Percentiles rank a stretch among this genome's conserved stretches.
phyloP scores from a whole-genome alignment of 495 filamentous ascomycete genomes.

The Hypoxylon trugodes region DNA sequence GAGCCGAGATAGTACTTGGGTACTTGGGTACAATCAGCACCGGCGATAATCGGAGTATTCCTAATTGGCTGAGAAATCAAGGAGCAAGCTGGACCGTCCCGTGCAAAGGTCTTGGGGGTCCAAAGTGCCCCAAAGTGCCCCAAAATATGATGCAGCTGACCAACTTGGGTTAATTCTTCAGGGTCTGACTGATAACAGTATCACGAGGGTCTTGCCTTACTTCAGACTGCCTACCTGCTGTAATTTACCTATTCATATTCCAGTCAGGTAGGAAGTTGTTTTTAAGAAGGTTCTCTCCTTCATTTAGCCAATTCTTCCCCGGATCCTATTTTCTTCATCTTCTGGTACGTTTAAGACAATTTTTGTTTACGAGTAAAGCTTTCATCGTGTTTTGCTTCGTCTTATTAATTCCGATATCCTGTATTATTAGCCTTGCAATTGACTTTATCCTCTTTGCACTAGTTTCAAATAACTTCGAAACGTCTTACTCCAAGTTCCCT shows the following conservation, averaged over 20 bases:
- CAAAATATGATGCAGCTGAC: slow-evolving; percentile 41
- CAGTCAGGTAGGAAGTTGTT: neutral
- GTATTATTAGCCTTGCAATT: slow-evolving; percentile 6
- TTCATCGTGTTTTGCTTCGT: neutral
- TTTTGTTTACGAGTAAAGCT: neutral
- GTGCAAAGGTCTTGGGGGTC: slow-evolving; percentile 15
- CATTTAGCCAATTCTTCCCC: slow-evolving; percentile 2
- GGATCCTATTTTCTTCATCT: slow-evolving; percentile 13
- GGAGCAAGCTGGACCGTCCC: slow-evolving; percentile 17
- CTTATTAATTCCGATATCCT: neutral
- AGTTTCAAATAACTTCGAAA: slow-evolving; percentile 16
- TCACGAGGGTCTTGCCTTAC: slow-evolving; percentile 24
- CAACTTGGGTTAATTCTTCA: slow-evolving; percentile 31
- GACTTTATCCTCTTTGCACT: slow-evolving; percentile 10
- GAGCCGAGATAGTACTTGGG: slow-evolving; percentile 18
- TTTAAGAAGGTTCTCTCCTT: neutral
- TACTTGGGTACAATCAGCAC: neutral
- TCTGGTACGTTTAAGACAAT: slow-evolving; percentile 15
- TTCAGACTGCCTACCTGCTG: neutral
- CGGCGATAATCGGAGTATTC: slow-evolving; percentile 19
- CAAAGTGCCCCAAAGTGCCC: too few relatives aligned
- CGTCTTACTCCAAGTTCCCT: slow-evolving; percentile 4
- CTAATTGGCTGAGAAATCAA: slow-evolving; percentile 26
- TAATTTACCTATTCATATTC: neutral
- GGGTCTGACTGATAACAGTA: slow-evolving; percentile 37